Evolutionary conservation across 1,284 basidiomycete genomes (phyloP).

Genomic region (Sanguinoderma infundibulare): DNA sequence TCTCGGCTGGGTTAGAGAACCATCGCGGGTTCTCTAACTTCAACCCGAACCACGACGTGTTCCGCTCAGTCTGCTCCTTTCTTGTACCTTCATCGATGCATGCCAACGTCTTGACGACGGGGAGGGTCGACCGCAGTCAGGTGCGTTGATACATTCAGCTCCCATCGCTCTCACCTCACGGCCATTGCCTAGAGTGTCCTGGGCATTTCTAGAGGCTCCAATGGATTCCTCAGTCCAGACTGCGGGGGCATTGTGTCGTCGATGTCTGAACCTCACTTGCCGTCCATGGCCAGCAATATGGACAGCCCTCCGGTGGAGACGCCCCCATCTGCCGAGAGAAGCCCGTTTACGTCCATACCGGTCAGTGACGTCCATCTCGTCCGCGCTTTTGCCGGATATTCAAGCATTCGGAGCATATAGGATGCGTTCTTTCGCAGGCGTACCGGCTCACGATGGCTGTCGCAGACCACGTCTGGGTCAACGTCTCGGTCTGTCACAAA

Average conservation of each 20-base stretch:
- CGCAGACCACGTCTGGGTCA: constrained; percentile 2
- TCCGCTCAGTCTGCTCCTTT: neutral
- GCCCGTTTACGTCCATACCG: constrained; percentile 14
- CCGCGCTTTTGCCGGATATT: neutral
- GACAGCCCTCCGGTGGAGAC: constrained; percentile 1
- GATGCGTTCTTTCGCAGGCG: constrained; percentile 12
- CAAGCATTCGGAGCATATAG: neutral
- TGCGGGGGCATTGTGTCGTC: constrained; percentile 1
- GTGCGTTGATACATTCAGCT: neutral
- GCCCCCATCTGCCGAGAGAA: neutral
- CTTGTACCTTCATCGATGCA: neutral
- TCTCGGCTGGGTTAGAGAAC: constrained; percentile 11
- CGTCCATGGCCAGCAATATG: constrained; percentile 1
- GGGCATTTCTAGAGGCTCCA: neutral
- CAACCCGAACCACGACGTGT: neutral
- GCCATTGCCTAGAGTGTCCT: neutral
- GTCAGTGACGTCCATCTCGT: neutral
- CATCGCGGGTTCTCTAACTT: neutral
- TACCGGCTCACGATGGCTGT: constrained; percentile 6
- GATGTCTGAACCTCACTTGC: constrained; percentile 10
- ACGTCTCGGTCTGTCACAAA: neutral
- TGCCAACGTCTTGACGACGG: no score
- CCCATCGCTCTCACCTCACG: neutral
- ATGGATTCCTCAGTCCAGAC: neutral
- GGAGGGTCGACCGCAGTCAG: neutral